Percentiles rank a stretch among this genome's conserved stretches.
phyloP scores from a whole-genome alignment of 768 basidiomycete genomes.

The Naematelia aurantialba region DNA sequence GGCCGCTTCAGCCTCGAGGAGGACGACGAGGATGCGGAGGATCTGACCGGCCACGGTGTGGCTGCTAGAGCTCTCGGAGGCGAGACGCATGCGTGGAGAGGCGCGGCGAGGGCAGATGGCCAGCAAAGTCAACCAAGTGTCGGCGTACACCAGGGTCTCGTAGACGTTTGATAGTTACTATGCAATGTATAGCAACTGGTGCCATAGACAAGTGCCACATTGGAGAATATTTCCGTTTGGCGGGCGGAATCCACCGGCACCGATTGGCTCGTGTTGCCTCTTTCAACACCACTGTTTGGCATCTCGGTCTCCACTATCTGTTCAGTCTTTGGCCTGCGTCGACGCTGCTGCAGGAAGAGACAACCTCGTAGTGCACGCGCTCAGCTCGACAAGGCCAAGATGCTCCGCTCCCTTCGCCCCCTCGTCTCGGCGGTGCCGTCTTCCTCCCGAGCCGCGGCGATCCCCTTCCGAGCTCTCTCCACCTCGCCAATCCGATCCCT shows the following conservation, averaged over 20 bases:
- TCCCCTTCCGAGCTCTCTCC: constrained; percentile 20
- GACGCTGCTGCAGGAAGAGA: too few species aligned
- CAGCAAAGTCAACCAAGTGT: constrained; percentile 10
- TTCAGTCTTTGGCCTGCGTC: too few species aligned
- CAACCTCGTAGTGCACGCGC: too few species aligned
- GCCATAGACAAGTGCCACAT: constrained; percentile 12
- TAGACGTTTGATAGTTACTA: constrained; percentile 26
- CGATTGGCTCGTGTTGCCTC: neutral
- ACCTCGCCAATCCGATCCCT: constrained; percentile 29
- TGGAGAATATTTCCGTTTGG: constrained; percentile 2
- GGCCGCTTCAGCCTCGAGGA: constrained; percentile 47
- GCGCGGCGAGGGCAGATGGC: constrained; percentile 4
- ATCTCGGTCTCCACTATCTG: too few species aligned
- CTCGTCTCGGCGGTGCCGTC: constrained; percentile 16
- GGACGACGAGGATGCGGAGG: constrained; percentile 41
- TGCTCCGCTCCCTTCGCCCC: constrained; percentile 29
- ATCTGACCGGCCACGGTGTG: constrained; percentile 20
- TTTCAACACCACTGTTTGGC: too few species aligned
- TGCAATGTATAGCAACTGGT: too few species aligned
- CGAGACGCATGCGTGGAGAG: constrained; percentile 44
- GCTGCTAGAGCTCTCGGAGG: constrained; percentile 38
- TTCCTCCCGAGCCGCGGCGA: constrained; percentile 9
- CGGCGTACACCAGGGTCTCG: constrained; percentile 33
- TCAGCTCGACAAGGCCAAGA: too few species aligned
- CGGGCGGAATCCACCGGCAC: neutral